Evolutionary conservation across 768 basidiomycete species (phyloP).

Genomic region (Termitomyces bulborhizus): DNA sequence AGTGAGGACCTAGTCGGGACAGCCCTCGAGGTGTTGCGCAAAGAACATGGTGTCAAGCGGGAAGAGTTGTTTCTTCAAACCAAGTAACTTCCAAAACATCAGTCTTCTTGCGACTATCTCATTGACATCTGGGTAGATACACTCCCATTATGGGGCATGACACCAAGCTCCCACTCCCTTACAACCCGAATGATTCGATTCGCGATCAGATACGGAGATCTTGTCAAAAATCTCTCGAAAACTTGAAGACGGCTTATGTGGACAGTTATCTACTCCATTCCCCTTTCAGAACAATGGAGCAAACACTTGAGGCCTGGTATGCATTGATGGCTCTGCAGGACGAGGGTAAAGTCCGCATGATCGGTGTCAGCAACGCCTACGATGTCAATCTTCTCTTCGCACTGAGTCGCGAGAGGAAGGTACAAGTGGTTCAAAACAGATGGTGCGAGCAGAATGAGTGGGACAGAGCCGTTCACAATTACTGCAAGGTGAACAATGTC

Average conservation of each 20-base stretch:
- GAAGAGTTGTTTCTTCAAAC: constrained; percentile 76
- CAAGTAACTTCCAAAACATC: constrained; percentile 40
- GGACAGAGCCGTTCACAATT: constrained; percentile 59
- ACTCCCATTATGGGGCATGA: constrained; percentile 76
- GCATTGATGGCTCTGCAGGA: constrained; percentile 57
- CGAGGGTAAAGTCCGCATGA: constrained; percentile 53
- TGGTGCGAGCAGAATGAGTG: constrained; percentile 82
- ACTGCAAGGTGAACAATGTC: constrained; percentile 57
- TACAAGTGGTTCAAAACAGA: constrained; percentile 77
- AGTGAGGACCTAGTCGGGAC: constrained; percentile 81
- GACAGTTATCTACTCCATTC: constrained; percentile 80
- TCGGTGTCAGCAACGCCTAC: constrained; percentile 78
- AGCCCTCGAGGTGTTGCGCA: constrained; percentile 52
- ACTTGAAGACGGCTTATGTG: constrained; percentile 67
- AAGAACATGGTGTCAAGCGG: constrained; percentile 54
- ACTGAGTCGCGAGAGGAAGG: constrained; percentile 46
- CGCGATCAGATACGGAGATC: constrained; percentile 58
- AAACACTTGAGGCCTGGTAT: constrained; percentile 67
- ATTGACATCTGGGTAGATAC: constrained; percentile 39
- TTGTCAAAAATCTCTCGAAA: constrained; percentile 55
- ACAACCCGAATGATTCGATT: constrained; percentile 49
- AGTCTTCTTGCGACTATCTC: no score
- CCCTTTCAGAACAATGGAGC: constrained; percentile 49
- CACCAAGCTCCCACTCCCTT: constrained; percentile 62
- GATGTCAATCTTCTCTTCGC: constrained; percentile 49